Evolutionary conservation across 2,329 filamentous ascomycete species (phyloP).

Genomic region (Pseudogymnoascus sp.): DNA sequence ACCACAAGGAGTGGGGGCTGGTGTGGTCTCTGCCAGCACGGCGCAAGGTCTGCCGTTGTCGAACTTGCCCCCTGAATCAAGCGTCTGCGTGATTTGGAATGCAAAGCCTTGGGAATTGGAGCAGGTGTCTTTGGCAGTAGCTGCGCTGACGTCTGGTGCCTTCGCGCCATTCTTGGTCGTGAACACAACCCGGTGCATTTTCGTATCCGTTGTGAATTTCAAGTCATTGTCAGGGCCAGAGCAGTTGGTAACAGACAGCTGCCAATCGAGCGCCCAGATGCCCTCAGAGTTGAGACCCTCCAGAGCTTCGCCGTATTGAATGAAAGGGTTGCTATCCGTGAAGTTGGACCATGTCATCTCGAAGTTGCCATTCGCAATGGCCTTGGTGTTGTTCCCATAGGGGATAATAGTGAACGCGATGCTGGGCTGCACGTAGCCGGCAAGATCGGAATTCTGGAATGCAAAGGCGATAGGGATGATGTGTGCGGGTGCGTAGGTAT

Average conservation of each 20-base stretch:
- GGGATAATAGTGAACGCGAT: constrained; percentile 10
- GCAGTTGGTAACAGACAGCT: neutral
- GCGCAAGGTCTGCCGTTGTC: constrained; percentile 2
- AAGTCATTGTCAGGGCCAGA: no score
- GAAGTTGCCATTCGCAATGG: neutral
- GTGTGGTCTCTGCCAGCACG: neutral
- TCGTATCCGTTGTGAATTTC: no score
- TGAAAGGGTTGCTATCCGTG: neutral
- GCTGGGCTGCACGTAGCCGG: constrained; percentile 12
- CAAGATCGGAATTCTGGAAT: constrained; percentile 21
- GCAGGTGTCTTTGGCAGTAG: neutral
- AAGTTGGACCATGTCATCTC: neutral
- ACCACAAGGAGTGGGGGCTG: neutral
- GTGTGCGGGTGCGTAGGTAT: constrained; percentile 23
- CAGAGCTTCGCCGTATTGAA: neutral
- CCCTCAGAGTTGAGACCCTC: constrained; percentile 1
- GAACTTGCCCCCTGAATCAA: neutral
- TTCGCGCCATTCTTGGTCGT: neutral
- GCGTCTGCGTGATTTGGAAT: neutral
- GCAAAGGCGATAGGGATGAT: constrained; percentile 26
- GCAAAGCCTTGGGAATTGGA: neutral
- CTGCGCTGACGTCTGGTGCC: neutral
- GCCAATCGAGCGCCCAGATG: constrained; percentile 7
- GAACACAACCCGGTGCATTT: neutral
- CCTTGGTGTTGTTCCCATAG: neutral